Evolutionary conservation across 2,329 filamentous ascomycete species (phyloP).

Genomic region (Aspergillus flavus): DNA sequence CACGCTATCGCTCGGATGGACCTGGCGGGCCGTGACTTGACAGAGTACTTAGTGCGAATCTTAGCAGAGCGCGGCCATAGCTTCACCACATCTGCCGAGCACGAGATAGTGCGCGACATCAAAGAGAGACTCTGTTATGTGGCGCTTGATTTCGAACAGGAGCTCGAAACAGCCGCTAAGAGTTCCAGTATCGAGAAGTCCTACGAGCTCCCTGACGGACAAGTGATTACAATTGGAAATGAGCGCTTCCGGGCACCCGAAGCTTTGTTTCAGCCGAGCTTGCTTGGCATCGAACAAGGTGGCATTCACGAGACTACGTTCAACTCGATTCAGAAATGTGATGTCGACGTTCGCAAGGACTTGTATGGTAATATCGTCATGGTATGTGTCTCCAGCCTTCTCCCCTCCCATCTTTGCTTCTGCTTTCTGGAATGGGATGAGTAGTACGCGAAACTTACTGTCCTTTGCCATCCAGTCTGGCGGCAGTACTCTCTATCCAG

Average conservation of each 20-base stretch:
- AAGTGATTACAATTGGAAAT: conserved; percentile 99
- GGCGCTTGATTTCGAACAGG: conserved; percentile 99
- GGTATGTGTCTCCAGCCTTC: conserved; percentile 61
- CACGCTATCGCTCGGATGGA: conserved; percentile 99
- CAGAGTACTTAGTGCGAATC: conserved; percentile 99
- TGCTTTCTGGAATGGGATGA: fast-evolving
- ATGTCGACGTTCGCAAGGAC: conserved; percentile 99
- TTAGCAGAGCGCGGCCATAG: conserved; percentile 98
- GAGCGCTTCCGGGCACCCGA: conserved; percentile 99
- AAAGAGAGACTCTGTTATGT: conserved; percentile 99
- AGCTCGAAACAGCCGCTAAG: conserved; percentile 99
- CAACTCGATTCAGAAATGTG: conserved; percentile 99
- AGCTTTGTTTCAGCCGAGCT: conserved; percentile 98
- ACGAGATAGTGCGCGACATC: conserved; percentile 99
- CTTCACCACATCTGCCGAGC: conserved; percentile 99
- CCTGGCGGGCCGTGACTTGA: conserved; percentile 99
- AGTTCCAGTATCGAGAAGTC: conserved; percentile 99
- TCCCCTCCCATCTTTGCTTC: neutral
- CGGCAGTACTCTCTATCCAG: conserved; percentile 99
- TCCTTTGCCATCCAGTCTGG: conserved; percentile 70
- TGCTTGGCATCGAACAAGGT: conserved; percentile 95
- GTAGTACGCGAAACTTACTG: neutral
- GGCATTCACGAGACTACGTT: conserved; percentile 99
- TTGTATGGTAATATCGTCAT: conserved; percentile 99
- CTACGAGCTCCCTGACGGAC: conserved; percentile 98